phyloP scores from a whole-genome alignment of 805 yeast genomes.

The Candida peoriensis region DNA sequence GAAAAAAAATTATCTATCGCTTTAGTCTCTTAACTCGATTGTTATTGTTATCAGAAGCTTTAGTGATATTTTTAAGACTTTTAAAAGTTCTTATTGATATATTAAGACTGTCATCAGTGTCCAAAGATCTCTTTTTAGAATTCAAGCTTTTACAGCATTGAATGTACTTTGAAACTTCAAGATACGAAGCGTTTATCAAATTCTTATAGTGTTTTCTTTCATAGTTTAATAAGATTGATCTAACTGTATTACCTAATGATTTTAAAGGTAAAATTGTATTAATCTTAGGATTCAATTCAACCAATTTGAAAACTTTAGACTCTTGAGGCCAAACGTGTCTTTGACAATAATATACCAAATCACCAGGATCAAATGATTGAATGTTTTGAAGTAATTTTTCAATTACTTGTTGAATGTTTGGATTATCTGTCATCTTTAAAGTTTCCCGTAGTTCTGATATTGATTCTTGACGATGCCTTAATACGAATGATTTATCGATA shows the following conservation, averaged over 20 bases:
- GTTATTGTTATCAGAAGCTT: too few relatives aligned
- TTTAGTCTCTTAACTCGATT: too few relatives aligned
- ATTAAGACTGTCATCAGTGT: too few relatives aligned
- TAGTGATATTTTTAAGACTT: too few relatives aligned
- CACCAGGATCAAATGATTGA: too few relatives aligned
- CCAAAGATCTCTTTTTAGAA: too few relatives aligned
- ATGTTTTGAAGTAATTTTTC: background rate
- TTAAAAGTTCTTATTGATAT: too few relatives aligned
- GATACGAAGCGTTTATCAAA: too few relatives aligned
- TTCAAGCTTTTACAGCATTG: too few relatives aligned
- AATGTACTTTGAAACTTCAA: too few relatives aligned
- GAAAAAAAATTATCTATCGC: too few relatives aligned
- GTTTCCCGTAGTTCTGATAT: background rate
- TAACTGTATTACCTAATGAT: background rate
- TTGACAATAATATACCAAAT: too few relatives aligned
- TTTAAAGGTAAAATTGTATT: slow-evolving; percentile 4
- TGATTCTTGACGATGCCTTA: background rate
- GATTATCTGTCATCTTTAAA: background rate
- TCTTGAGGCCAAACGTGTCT: slow-evolving; percentile 5
- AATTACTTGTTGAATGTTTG: background rate
- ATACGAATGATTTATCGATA: slow-evolving; percentile 5
- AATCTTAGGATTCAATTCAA: background rate
- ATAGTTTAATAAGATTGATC: background rate
- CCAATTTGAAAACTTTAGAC: slow-evolving; percentile 2
- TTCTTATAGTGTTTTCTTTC: background rate